Evolutionary conservation across 352 stramenopile genomes (phyloP), one percentile per base, ranked within the genome.

Genomic region (Phytophthora boehmeriae): DNA sequence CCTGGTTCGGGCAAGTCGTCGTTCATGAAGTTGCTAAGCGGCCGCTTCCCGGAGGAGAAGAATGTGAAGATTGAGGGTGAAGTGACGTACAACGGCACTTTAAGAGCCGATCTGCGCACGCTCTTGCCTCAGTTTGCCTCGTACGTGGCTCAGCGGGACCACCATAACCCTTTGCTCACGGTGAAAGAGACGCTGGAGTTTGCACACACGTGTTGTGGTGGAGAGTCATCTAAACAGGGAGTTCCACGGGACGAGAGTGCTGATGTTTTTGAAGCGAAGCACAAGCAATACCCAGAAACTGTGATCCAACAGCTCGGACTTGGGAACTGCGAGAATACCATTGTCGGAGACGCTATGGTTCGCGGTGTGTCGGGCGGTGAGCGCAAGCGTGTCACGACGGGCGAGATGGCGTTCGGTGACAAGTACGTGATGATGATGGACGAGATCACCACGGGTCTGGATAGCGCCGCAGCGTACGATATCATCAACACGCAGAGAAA

Each of bases 1-100:
- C 56, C 56, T 51, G 56, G 56, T 10, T 64, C 56, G 27, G 56
- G 56, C 39, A 64, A 59, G 48, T 64, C 56, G 17, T 54, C 58
- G 23, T 43, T 76, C 9, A 60, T 76, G 63, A 76, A 76, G 35
- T 19, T 71, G 22, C 45, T 76, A 2, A 66, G 63, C 17, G 63
- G 63, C 2, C 43, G 64, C 0, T 75, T 75, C 49, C 57, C 54
- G 0, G 38, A 46, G 35, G 39, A 30, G 22, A 73, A 66, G 34
- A 61, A 55, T 42, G 45, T 73, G 17, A 25, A 36, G 19, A 27
- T 75, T n/a, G 52, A 71, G 4, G 67, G 63, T 1, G 44, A 55
- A 14, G 53, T 75, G 38, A 55, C 42, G 34, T 66, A 60, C 48
- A 66, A 66, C n/a, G 58, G 58, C 6, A 50, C 42, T 11, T 19